Percentiles rank a stretch among this genome's conserved stretches.
Conservation (phyloP, 352 stramenopile species). For the Pythium biforme region DNA sequence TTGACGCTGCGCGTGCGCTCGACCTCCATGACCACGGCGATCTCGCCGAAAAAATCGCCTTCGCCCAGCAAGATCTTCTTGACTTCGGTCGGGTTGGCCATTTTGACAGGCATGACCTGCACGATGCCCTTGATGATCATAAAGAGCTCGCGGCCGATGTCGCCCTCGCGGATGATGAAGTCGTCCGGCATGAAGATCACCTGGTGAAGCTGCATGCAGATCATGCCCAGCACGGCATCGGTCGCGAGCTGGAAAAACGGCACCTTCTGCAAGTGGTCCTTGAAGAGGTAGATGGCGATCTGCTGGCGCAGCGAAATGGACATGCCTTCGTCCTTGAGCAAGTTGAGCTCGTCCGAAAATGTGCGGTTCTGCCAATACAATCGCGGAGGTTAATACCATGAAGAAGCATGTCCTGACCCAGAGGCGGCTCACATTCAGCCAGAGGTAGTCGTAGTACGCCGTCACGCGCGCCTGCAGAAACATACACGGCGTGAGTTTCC, state of each 20-base stretch:
- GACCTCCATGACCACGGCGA: conserved; percentile 66
- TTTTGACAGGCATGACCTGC: conserved; percentile 46
- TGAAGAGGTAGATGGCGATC: conserved; percentile 70
- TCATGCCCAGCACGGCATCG: conserved; percentile 60
- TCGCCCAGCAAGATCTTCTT: conserved; percentile 60
- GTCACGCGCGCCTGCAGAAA: conserved; percentile 34
- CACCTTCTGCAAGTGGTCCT: conserved; percentile 67
- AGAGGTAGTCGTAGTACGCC: conserved; percentile 76
- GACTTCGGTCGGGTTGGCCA: conserved; percentile 20
- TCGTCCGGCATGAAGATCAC: conserved; percentile 70
- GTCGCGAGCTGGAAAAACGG: conserved; percentile 69
- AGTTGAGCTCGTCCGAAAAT: conserved; percentile 53
- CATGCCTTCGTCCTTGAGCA: conserved; percentile 67
- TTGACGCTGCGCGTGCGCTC: conserved; percentile 60
- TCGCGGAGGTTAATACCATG: background rate
- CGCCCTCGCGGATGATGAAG: conserved; percentile 59
- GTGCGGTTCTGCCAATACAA: conserved; percentile 35
- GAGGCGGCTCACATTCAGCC: conserved; percentile 38
- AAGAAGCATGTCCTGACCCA: too few relatives aligned
- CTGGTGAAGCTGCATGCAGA: conserved; percentile 66
- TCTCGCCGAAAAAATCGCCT: conserved; percentile 67
- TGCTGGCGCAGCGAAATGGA: conserved; percentile 51
- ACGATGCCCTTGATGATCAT: conserved; percentile 76
- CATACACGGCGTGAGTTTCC: background rate
- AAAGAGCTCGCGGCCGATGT: conserved; percentile 69